Base-by-base conservation (phyloP, 73 alveolate genomes). In the Chromera velia region DNA sequence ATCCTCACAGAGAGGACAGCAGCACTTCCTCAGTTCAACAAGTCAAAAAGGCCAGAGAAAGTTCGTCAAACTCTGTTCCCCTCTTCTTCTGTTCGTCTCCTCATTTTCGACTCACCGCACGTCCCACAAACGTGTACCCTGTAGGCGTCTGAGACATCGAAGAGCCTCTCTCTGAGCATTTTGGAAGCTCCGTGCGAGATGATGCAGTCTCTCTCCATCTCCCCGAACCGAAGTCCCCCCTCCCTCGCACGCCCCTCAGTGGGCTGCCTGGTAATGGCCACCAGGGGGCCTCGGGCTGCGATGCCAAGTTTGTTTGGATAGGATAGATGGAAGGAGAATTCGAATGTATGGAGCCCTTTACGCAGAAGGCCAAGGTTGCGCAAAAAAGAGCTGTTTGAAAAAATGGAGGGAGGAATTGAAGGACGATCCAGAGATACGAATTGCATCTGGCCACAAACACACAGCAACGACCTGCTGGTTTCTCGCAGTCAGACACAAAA, bases 201-300 rank as follows among this genome's bases (percentile, higher is more conserved):
- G 95, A 96, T 96, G 81, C 99, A 97, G 85, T 97, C 99, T 63
- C 99, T 93, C 91, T 97, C 99, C 99, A 97, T 97, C 88, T 97
- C 99, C 28, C 99, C 99, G 86, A 97, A 97, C 74, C 99, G 85
- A 31, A 97, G 92, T 33, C 99, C 99, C 32, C 99, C 99, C 69
- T 91, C 96, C 82, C 98, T 89, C 27, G 99, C 95, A 71, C 99
- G 89, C 34, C 99, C 99, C 84, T 97, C 99, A 26, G 99, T 96
- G 27, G 99, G 99, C 84, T 97, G 96, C 74, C 99, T 84, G 9
- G 98, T 94, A 31, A 97, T 80, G 32, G 1, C 26, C 40, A 31
- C 73, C n/a, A 9, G n/a, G n/a, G n/a, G n/a, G n/a, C n/a, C n/a
- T n/a, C n/a, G n/a, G n/a, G n/a, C n/a, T n/a, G n/a, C n/a, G n/a